Evolutionary conservation across 768 basidiomycete species (phyloP), one percentile per base, ranked within the genome.

Genomic region (Pholiota conissans): DNA sequence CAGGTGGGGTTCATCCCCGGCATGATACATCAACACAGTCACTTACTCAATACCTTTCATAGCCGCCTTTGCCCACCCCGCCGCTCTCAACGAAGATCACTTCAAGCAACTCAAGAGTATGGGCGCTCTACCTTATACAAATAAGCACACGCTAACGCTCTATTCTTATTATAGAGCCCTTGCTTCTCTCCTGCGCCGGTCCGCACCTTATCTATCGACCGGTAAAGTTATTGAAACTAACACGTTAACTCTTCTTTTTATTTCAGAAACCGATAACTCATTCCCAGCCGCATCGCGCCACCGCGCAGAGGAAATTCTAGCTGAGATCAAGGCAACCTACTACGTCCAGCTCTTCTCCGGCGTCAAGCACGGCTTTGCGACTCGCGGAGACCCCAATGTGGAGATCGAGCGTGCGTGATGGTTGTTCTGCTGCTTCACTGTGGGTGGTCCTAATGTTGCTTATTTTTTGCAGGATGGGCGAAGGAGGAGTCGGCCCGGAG

Each of bases 41-140:
- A n/a, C n/a, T 13, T 20, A 14, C 10, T 20, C 54, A 28, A 32
- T 32, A 13, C 34, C 27, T 14, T n/a, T 7, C 22, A 42, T 49
- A 85, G 83, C 73, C 22, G 84, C 84, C 2, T 79, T 86, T 45
- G 83, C 78, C 3, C 84, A 86, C 64, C 86, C 86, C 0, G 75
- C 80, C 0, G 69, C 69, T 55, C 61, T 86, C 35, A 79, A 74
- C 27, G 76, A 78, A 57, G 75, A 77, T 4, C 73, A 83, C 27
- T 79, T 87, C 65, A 65, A 66, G 49, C 77, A 78, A 2, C 58
- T 81, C 14, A 80, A 76, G 13, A 76, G 85, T 83, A 56, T n/a
- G n/a, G n/a, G n/a, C n/a, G n/a, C n/a, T n/a, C n/a, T n/a, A n/a
- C n/a, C n/a, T n/a, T n/a, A 49, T n/a, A 80, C 64, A 40, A 7